These are phyloP conservation scores for Trichoderma endophyticum DNA, from an alignment of 2,329 filamentous ascomycete genomes.

Conservation along the genomic window DNA sequence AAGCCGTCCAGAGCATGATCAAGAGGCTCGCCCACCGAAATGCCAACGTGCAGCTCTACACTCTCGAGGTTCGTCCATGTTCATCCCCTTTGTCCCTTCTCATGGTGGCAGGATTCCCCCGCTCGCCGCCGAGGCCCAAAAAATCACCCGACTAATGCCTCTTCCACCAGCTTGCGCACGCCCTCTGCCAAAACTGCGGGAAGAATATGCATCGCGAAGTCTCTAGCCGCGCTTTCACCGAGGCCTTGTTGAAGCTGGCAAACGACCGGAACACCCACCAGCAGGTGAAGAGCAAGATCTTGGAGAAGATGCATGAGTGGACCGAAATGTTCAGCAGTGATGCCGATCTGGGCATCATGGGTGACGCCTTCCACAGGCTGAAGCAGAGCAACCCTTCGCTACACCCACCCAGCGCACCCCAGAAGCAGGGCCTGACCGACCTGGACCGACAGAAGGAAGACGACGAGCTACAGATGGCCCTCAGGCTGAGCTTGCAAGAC, in stretches of 20 bases:
- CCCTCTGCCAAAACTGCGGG: constrained; percentile 88
- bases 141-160: not conserved
- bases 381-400: constrained; percentile 83
- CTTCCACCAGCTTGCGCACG: constrained; percentile 69
- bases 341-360: constrained; percentile 94
- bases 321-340: constrained; percentile 89
- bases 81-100: not conserved
- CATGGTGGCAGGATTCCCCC: constrained; percentile 6
- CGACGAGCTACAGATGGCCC: constrained; percentile 92
- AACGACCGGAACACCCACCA: constrained; percentile 93
- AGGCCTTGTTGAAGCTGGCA: constrained; percentile 84
- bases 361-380: constrained; percentile 84
- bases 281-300: constrained; percentile 94
- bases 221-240: constrained; percentile 88
- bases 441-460: constrained; percentile 92
- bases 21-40: constrained; percentile 90
- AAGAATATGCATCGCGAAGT: constrained; percentile 83
- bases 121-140: not conserved
- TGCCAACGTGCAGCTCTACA: constrained; percentile 94
- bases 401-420: constrained; percentile 86
- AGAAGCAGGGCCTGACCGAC: constrained; percentile 88
- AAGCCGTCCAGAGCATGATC: constrained; percentile 85
- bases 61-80: constrained; percentile 65
- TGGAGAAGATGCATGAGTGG: constrained; percentile 97
- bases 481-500: constrained; percentile 89